Conservation (phyloP, 331 rosid genomes). For the Pyracantha coccinea region DNA sequence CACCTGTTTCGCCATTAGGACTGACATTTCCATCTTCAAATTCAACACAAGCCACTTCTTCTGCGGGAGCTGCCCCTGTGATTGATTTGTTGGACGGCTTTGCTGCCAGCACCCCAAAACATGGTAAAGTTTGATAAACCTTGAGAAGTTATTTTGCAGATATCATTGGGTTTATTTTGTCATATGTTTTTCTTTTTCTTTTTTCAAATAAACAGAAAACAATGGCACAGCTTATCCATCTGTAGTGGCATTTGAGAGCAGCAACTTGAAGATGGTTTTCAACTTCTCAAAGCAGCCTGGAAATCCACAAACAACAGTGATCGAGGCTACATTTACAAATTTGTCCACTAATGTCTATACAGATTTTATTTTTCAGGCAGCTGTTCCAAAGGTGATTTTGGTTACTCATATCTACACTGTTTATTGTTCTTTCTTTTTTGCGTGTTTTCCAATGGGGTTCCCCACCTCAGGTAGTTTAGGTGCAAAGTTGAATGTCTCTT, state of each 20-base stretch:
- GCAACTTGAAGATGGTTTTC: slow-evolving; percentile 65
- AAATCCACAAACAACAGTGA: slow-evolving; percentile 69
- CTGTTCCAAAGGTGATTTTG: slow-evolving; percentile 88
- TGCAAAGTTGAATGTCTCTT: too few relatives aligned
- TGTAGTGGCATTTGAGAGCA: slow-evolving; percentile 78
- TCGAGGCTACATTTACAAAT: slow-evolving; percentile 69
- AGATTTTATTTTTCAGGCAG: slow-evolving; percentile 95
- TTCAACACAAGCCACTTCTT: slow-evolving; percentile 40
- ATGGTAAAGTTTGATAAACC: slow-evolving; percentile 27
- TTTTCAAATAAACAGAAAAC: slow-evolving; percentile 40
- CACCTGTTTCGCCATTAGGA: slow-evolving; percentile 48
- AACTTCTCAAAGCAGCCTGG: slow-evolving; percentile 75
- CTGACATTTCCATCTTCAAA: slow-evolving; percentile 51
- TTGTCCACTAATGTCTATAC: slow-evolving; percentile 53
- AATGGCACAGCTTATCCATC: slow-evolving; percentile 78
- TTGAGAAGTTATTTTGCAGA: slow-evolving; percentile 11
- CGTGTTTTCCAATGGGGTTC: too few relatives aligned
- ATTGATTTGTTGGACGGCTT: slow-evolving; percentile 78
- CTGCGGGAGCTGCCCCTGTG: slow-evolving; percentile 48
- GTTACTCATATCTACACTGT: neutral
- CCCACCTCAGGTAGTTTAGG: too few relatives aligned
- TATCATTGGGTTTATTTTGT: slow-evolving; percentile 20
- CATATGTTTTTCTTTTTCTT: slow-evolving; percentile 12
- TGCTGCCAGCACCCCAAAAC: slow-evolving; percentile 36
- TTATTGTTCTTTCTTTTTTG: too few relatives aligned